Evolutionary conservation across 768 basidiomycete genomes (phyloP), one percentile per base, ranked within the genome.

Genomic region (Suillus ampliporus): DNA sequence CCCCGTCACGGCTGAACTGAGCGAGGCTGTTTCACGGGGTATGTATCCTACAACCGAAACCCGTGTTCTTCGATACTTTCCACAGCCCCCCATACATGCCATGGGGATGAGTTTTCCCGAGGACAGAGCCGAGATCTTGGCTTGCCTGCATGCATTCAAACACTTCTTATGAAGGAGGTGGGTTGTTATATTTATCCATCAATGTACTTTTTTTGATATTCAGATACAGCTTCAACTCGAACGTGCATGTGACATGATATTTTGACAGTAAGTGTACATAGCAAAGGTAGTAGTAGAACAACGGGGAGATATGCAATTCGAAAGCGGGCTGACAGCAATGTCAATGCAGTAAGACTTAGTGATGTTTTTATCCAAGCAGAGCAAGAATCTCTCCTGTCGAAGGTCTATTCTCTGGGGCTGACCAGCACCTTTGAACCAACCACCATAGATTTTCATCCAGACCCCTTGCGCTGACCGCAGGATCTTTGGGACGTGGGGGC

Each of bases 401-500:
- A 9, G 83, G 84, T 44, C 84, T 73, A 21, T 68, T 67, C 26
- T 69, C 70, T 7, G 38, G 70, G 4, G 76, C 69, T 23, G 73
- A 72, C 84, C 84, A 86, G 63, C 83, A 84, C 19, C 57, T 65
- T 31, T 73, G 63, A 68, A 84, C 70, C 44, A 84, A 61, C 0
- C n/a, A 54, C 84, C 85, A 86, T 11, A 86, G 56, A 14, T 73
- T 63, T 63, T 85, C 79, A 53, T 82, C 72, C 5, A 86, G 73
- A 1, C 84, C 84, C 61, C 84, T 76, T 40, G 68, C 68, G 46
- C 75, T 37, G 34, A 78, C 72, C 7, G 67, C 70, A 3, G 69
- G 58, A 44, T 80, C 77, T 5, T 57, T 64, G 2, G 84, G 84
- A 40, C 81, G 75, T 37, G 68, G 72, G 5, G 84, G 85, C 50